These are phyloP conservation scores for Carex arenaria DNA, from an alignment of 202 grass and related monocot species.

Conservation along the genomic window DNA sequence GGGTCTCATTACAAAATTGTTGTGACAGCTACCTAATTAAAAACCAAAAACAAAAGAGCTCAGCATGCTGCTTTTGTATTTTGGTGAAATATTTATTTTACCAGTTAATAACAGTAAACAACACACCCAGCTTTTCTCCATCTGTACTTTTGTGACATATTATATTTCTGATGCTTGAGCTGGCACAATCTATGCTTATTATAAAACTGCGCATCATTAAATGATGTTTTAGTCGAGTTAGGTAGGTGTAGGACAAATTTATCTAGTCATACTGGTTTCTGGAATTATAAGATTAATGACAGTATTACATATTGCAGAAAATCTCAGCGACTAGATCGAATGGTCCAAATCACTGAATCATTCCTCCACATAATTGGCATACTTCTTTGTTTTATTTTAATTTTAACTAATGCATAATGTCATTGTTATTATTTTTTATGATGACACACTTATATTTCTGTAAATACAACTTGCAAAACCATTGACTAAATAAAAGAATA, in stretches of 20 bases:
- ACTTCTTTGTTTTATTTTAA: background rate
- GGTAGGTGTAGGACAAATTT: background rate
- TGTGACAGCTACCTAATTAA: background rate
- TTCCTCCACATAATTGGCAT: background rate
- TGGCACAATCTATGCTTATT: background rate
- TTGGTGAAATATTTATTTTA: background rate
- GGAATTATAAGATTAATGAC: background rate
- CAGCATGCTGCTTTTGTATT: background rate
- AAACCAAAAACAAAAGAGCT: background rate
- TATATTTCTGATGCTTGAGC: background rate
- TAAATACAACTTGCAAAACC: background rate
- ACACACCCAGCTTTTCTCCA: background rate
- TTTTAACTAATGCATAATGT: background rate
- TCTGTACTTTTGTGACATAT: background rate
- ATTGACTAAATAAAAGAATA: background rate
- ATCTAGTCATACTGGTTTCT: background rate
- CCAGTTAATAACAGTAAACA: background rate
- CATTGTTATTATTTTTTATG: background rate
- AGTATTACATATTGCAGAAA: background rate
- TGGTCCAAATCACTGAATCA: background rate
- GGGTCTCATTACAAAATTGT: background rate
- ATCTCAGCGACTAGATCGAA: background rate
- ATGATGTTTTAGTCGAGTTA: background rate
- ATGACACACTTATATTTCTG: background rate
- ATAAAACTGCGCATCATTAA: background rate